These are phyloP conservation scores for Hyaloperonospora brassicae DNA, from an alignment of 352 stramenopile species.

Conservation along the genomic window DNA sequence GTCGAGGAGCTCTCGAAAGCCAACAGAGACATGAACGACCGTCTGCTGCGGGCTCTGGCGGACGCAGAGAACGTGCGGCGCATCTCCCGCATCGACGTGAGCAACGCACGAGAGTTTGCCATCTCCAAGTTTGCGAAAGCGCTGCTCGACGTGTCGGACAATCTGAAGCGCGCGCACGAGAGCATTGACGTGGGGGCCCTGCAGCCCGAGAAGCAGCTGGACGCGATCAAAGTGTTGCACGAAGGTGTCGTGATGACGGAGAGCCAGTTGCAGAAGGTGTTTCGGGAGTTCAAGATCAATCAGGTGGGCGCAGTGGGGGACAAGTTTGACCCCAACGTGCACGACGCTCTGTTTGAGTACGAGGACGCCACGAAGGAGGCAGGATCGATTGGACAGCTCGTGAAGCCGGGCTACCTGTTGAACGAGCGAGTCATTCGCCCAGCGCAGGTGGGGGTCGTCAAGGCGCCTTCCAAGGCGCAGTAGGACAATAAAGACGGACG, in stretches of 20 bases:
- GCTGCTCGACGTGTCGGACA: slow-evolving; percentile 96
- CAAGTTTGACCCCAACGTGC: slow-evolving; percentile 96
- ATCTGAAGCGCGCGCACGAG: slow-evolving; percentile 92
- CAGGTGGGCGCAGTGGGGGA: slow-evolving; percentile 91
- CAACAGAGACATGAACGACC: slow-evolving; percentile 81
- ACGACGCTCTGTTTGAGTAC: slow-evolving; percentile 98
- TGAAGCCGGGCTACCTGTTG: slow-evolving; percentile 95
- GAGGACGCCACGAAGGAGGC: slow-evolving; percentile 82
- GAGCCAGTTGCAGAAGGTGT: slow-evolving; percentile 93
- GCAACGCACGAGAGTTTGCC: slow-evolving; percentile 90
- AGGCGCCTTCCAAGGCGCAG: slow-evolving; percentile 32
- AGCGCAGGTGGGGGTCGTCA: slow-evolving; percentile 91
- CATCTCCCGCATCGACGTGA: slow-evolving; percentile 91
- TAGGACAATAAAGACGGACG: slow-evolving; percentile 8
- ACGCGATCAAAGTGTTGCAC: slow-evolving; percentile 65
- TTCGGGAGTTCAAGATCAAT: slow-evolving; percentile 86
- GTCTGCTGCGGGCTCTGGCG: slow-evolving; percentile 86
- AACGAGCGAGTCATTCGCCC: slow-evolving; percentile 94
- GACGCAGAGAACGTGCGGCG: slow-evolving; percentile 97
- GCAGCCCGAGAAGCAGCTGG: slow-evolving; percentile 55
- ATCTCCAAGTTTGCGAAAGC: slow-evolving; percentile 95
- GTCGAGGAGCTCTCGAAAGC: slow-evolving; percentile 60
- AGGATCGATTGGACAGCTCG: slow-evolving; percentile 92
- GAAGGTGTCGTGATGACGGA: slow-evolving; percentile 94
- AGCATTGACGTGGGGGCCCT: slow-evolving; percentile 73